phyloP scores from a whole-genome alignment of 2,329 filamentous ascomycete species.

The Botrytis sinoallii region DNA sequence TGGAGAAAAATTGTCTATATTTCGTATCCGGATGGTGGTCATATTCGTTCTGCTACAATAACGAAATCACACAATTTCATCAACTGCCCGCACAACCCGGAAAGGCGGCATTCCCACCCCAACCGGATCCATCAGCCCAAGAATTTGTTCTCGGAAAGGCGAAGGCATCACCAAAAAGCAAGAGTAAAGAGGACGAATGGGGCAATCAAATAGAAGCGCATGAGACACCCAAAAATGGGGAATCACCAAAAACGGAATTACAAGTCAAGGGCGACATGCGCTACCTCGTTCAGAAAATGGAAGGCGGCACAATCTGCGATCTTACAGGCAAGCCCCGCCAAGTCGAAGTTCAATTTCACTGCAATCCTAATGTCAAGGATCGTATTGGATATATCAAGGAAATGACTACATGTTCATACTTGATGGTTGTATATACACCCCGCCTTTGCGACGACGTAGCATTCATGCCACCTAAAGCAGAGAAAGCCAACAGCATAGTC shows the following conservation, averaged over 20 bases:
- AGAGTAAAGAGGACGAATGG: constrained; percentile 38
- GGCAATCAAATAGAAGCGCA: constrained; percentile 33
- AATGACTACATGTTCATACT: constrained; percentile 66
- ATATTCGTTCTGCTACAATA: constrained; percentile 71
- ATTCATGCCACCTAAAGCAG: constrained; percentile 65
- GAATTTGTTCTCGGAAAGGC: constrained; percentile 63
- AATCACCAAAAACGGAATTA: constrained; percentile 45
- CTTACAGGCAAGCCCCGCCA: constrained; percentile 64
- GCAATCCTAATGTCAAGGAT: constrained; percentile 61
- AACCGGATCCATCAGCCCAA: constrained; percentile 61
- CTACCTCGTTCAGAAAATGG: constrained; percentile 66
- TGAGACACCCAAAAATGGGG: constrained; percentile 29
- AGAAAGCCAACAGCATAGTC: constrained; percentile 58
- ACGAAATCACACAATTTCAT: constrained; percentile 70
- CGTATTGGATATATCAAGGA: constrained; percentile 73
- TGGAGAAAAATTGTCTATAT: constrained; percentile 68
- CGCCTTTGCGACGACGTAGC: constrained; percentile 73
- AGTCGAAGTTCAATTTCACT: constrained; percentile 62
- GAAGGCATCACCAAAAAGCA: constrained; percentile 28
- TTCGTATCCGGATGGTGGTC: constrained; percentile 74
- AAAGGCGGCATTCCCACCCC: constrained; percentile 59
- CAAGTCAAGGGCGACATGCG: constrained; percentile 64
- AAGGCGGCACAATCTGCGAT: constrained; percentile 66
- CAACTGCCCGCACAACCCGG: constrained; percentile 60
- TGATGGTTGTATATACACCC: constrained; percentile 72